Evolutionary conservation across 176 grass and related monocot genomes (phyloP).

Genomic region (Panicum miliaceum): DNA sequence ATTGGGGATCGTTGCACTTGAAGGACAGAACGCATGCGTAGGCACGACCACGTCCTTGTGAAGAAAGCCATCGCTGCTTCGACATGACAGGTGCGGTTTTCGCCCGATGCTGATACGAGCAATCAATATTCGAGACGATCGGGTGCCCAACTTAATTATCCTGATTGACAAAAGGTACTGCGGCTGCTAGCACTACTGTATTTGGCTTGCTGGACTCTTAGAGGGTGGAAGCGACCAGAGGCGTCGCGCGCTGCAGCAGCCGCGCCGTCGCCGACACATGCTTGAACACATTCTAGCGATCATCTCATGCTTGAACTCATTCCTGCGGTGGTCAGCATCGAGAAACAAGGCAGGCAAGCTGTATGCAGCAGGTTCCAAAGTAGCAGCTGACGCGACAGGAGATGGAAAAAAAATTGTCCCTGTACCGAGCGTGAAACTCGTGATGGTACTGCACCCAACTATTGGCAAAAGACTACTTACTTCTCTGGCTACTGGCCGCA

Average conservation of each 20-base stretch:
- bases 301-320: not conserved
- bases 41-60: not conserved
- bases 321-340: not conserved
- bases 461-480: not conserved
- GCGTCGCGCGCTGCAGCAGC: not conserved
- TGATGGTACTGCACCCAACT: not conserved
- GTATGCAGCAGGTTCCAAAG: not conserved
- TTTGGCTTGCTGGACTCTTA: not conserved
- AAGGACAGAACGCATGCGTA: not conserved
- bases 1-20: too few relatives aligned
- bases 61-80: not conserved
- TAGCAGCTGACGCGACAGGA: not conserved
- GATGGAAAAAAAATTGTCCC: not conserved
- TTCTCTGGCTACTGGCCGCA: too few relatives aligned
- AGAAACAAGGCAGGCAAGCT: not conserved
- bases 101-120: not conserved
- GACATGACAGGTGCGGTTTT: constrained; percentile 10
- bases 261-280: too few relatives aligned
- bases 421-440: not conserved
- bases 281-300: not conserved
- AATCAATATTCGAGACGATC: not conserved
- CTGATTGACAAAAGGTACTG: not conserved
- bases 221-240: not conserved
- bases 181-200: too few relatives aligned
- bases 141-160: not conserved